Evolutionary conservation across 352 stramenopile genomes (phyloP).

Genomic region (Lagenidium giganteum): DNA sequence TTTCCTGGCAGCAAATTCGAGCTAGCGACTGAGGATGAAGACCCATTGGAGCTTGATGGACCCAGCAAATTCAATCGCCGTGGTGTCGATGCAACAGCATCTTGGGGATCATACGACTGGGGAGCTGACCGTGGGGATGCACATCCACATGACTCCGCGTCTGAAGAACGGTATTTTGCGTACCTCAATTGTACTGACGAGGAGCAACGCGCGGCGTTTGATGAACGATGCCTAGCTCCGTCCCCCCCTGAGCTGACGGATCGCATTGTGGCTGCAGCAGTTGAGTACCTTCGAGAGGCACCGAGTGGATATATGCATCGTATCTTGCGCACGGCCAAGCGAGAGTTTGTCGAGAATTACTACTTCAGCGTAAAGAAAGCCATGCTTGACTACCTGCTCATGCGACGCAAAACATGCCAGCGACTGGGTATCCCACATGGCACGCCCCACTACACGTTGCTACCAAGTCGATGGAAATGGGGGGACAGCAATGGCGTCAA

Average conservation of each 20-base stretch:
- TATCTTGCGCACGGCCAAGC: constrained; percentile 30
- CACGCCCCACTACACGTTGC: constrained; percentile 28
- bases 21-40: no score
- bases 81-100: no score
- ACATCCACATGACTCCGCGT: constrained; percentile 3
- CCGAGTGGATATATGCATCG: constrained; percentile 30
- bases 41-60: constrained; percentile 3
- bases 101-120: no score
- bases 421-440: constrained; percentile 47
- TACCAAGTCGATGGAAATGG: constrained; percentile 67
- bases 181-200: no score
- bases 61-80: no score
- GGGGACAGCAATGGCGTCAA: constrained; percentile 42
- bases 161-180: constrained; percentile 53
- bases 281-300: constrained; percentile 40
- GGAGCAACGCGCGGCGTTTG: constrained; percentile 32
- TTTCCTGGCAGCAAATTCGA: no score
- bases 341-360: constrained; percentile 57
- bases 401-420: constrained; percentile 28
- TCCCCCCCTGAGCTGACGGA: constrained; percentile 26
- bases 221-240: constrained; percentile 32
- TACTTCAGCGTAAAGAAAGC: constrained; percentile 67
- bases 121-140: background rate
- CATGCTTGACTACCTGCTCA: constrained; percentile 67
- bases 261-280: constrained; percentile 35